These are phyloP conservation scores for Cardamine chenopodiifolia DNA, from an alignment of 345 rosid genomes.

Conservation along the genomic window DNA sequence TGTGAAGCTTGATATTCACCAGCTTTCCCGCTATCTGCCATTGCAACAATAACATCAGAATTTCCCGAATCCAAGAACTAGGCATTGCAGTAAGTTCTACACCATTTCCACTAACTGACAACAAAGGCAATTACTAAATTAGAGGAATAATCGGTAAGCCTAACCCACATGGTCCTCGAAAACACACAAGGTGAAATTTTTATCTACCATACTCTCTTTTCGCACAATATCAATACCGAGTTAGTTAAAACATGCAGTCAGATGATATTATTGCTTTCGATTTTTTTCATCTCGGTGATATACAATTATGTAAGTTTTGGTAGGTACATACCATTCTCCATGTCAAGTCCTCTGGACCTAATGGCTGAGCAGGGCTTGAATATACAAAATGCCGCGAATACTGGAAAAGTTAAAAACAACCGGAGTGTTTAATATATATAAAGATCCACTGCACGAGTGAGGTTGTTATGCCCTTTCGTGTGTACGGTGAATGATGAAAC, in stretches of 20 bases:
- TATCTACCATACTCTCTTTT: neutral
- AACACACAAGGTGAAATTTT: neutral
- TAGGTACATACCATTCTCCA: slow-evolving; percentile 87
- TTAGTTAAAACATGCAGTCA: neutral
- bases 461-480: neutral
- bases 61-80: neutral
- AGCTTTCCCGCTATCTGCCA: slow-evolving; percentile 82
- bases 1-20: slow-evolving; percentile 86
- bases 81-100: neutral
- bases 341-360: slow-evolving; percentile 94
- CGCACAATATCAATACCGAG: neutral
- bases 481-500: neutral
- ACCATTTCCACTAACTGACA: slow-evolving; percentile 10
- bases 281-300: neutral
- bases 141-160: neutral
- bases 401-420: slow-evolving; percentile 48
- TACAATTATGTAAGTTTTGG: neutral
- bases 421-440: slow-evolving; percentile 1
- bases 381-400: slow-evolving; percentile 79
- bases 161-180: neutral
- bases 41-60: slow-evolving; percentile 15
- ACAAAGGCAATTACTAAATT: neutral
- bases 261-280: neutral
- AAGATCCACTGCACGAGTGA: neutral
- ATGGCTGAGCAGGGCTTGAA: slow-evolving; percentile 88